Base-by-base conservation (phyloP, 192 early-diverging fungal species). In the Coemansia sp. region DNA sequence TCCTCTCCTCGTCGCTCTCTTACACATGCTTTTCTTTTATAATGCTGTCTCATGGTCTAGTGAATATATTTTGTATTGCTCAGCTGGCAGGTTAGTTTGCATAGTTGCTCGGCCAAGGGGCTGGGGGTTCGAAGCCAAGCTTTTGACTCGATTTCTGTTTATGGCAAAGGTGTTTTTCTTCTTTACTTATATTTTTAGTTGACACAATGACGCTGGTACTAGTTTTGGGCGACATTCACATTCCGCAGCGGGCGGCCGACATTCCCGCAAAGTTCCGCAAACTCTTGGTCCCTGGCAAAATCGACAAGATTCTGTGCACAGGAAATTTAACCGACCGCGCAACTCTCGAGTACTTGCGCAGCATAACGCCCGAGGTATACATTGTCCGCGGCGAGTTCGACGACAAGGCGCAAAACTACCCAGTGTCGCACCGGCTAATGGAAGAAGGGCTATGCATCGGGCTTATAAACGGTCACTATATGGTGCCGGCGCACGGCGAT, bases 261-360 rank as follows among this genome's bases (percentile, higher is more conserved):
- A 82, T 98, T 43, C 95, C 96, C 0, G 75, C 85, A 43, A 95
- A 95, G 73, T 97, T 98, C 82, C 93, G 91, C 73, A 94, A 92
- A 72, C 84, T 98, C 27, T 84, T 98, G 60, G 92, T 91, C 5
- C 92, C 93, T 7, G 96, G 96, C 41, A 98, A 98, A 73, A 98
- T 98, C 64, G 92, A 96, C 72, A 89, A 92, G 70, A 94, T 97
- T 67, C 85, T 98, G 47, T 91, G 88, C 70, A 96, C 94, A 4
- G 96, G 96, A 32, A 97, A 97, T 73, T 73, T 93, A 1, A 87
- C 82, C 41, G 89, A 92, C 73, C 85, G 87, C 52, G 93, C 92
- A 25, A 93, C 90, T 0, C 87, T 89, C 69, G 93, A 96, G 56
- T 98, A 93, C 71, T 83, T 98, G 64, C 84, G 90, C 58, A 89